Conservation (phyloP, 2,329 filamentous ascomycete species). For the Rachicladosporium sp. region DNA sequence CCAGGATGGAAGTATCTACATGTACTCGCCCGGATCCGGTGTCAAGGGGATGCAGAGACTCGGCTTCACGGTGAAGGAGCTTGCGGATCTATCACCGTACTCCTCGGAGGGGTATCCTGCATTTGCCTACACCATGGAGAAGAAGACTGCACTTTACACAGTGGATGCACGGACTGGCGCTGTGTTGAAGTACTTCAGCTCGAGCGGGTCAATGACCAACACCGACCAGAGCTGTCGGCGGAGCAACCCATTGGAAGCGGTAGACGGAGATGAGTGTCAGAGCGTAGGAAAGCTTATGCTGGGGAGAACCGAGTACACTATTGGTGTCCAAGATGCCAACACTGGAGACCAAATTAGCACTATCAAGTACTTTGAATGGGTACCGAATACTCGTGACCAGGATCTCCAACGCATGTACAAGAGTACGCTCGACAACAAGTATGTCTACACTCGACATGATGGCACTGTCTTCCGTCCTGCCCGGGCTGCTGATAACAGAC, state of each 20-base stretch:
- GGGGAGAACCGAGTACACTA: slow-evolving; percentile 78
- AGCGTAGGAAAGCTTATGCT: slow-evolving; percentile 70
- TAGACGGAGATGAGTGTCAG: slow-evolving; percentile 58
- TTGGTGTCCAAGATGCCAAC: slow-evolving; percentile 66
- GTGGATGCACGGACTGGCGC: slow-evolving; percentile 76
- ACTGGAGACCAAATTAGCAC: slow-evolving; percentile 70
- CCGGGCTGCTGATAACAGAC: slow-evolving; percentile 13
- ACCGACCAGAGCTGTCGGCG: slow-evolving; percentile 63
- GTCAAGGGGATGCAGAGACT: slow-evolving; percentile 49
- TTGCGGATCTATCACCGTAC: slow-evolving; percentile 70
- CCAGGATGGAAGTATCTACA: slow-evolving; percentile 73
- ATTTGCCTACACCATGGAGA: slow-evolving; percentile 81
- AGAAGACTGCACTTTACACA: slow-evolving; percentile 79
- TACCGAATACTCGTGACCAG: slow-evolving; percentile 76
- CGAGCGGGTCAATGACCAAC: slow-evolving; percentile 52
- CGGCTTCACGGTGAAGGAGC: slow-evolving; percentile 65
- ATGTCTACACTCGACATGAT: slow-evolving; percentile 78
- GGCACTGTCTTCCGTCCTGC: slow-evolving; percentile 54
- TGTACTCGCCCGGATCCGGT: slow-evolving; percentile 60
- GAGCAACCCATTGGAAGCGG: slow-evolving; percentile 46
- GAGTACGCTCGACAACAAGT: slow-evolving; percentile 69
- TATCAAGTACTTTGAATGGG: slow-evolving; percentile 89
- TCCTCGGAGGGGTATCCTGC: slow-evolving; percentile 56
- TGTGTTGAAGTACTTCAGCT: slow-evolving; percentile 73
- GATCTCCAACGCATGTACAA: slow-evolving; percentile 79